Evolutionary conservation across 495 filamentous ascomycete species (phyloP), one percentile per base, ranked within the genome.

Genomic region (Aspergillus diversus): DNA sequence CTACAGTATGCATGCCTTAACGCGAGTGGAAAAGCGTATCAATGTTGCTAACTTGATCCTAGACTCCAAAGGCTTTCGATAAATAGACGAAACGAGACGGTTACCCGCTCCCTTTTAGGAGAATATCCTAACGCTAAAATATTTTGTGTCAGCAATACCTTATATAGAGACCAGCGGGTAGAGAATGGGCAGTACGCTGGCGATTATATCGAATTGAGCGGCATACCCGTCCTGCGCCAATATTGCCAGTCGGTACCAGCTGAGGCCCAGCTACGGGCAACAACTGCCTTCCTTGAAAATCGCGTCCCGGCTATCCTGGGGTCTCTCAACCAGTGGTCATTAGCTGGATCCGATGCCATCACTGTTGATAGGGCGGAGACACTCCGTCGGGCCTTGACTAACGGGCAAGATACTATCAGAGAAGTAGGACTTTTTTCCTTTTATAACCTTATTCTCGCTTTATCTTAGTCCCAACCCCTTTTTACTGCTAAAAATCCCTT

Each of bases 301-400:
- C 31, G 39, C 11, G 43, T 63, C 5, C 54, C 61, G 33, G 61
- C 54, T 12, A 16, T 67, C 42, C 32, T 68, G 21, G 37, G 33
- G 32, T 58, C 48, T 37, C 59, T 65, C 9, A 52, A 55, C 57
- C 49, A 60, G 55, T 63, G 61, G 61, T 33, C 55, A 12, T 35
- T 57, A 31, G 53, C 61, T 3, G 46, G 54, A 15, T 50, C 61
- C 13, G 55, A 63, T 53, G 42, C 42, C 9, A 54, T 58, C n/a
- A 63, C 61, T 33, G 61, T 53, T 17, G 55, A 64, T 34, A 64
- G 58, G 37, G 65, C 61, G 48, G 48, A 39, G 55, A 50, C 52
- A 32, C 43, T 68, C 16, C 58, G 50, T n/a, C 51, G 33, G 51
- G 53, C 57, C 15, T 58, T 61, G 31, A 15, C 21, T 17, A 48